These are phyloP conservation scores for Begonia fuchsioides DNA, from an alignment of 306 rosid species.

Conservation along the genomic window DNA sequence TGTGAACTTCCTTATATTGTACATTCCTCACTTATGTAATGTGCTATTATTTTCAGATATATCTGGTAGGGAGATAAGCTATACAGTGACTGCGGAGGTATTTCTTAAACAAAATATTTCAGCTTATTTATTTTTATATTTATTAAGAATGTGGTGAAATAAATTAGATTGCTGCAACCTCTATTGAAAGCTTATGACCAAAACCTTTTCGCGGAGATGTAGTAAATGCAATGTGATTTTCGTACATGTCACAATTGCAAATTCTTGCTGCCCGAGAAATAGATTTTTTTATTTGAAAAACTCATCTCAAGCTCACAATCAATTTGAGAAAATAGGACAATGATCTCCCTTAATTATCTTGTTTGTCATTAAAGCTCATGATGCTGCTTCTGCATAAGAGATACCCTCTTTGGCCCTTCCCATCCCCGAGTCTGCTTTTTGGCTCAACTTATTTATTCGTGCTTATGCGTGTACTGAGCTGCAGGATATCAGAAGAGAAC, in stretches of 20 bases:
- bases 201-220: background rate
- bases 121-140: too few relatives aligned
- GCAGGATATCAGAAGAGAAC: slow-evolving; percentile 32
- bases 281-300: too few relatives aligned
- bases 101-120: slow-evolving; percentile 1
- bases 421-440: background rate
- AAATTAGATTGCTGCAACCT: background rate
- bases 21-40: slow-evolving; percentile 2
- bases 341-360: background rate
- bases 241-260: background rate
- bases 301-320: too few relatives aligned
- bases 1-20: too few relatives aligned
- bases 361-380: background rate
- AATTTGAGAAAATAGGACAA: too few relatives aligned
- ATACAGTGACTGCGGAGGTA: slow-evolving; percentile 36
- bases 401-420: background rate
- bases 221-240: background rate
- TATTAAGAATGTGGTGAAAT: background rate
- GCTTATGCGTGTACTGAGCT: background rate
- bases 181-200: background rate
- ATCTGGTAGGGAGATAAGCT: slow-evolving; percentile 19
- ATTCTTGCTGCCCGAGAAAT: background rate
- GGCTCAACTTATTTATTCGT: background rate
- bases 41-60: slow-evolving; percentile 19
- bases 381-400: background rate